Conservation (phyloP, 2,329 filamentous ascomycete species). For the Verticillium nonalfalfae region DNA sequence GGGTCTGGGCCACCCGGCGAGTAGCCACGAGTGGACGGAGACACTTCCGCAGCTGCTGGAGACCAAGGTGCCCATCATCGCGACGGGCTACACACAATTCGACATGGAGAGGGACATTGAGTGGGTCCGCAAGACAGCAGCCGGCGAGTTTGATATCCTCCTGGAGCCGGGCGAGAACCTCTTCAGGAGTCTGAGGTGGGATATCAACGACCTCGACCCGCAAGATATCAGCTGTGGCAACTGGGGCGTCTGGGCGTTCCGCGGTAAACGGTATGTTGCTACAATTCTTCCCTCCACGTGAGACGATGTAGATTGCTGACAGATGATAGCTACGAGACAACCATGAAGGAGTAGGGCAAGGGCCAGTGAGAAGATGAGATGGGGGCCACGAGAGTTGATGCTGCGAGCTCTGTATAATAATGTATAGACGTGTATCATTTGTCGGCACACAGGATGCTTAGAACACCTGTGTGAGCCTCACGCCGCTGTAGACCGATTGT, state of each 20-base stretch:
- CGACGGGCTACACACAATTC: constrained; percentile 91
- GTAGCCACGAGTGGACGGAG: constrained; percentile 87
- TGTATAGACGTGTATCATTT: constrained; percentile 12
- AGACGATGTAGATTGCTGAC: constrained; percentile 22
- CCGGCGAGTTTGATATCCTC: constrained; percentile 86
- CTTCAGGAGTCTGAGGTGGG: constrained; percentile 93
- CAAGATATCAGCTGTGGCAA: constrained; percentile 94
- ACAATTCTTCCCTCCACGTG: background rate
- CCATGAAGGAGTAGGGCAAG: constrained; percentile 38
- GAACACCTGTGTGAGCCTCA: background rate
- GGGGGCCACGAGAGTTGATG: no score
- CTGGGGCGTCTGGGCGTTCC: constrained; percentile 95
- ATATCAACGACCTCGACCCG: constrained; percentile 90
- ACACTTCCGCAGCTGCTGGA: constrained; percentile 86
- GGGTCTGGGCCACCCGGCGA: constrained; percentile 88
- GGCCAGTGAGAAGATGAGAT: background rate
- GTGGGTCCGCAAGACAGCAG: constrained; percentile 80
- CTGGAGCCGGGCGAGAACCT: constrained; percentile 89
- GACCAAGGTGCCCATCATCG: constrained; percentile 91
- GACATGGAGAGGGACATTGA: constrained; percentile 91
- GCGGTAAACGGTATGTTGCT: constrained; percentile 78
- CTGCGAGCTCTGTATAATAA: constrained; percentile 3
- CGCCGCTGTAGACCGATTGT: background rate
- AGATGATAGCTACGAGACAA: constrained; percentile 53
- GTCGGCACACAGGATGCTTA: background rate